These are phyloP conservation scores for Microascus cirrosus DNA, from an alignment of 2,329 filamentous ascomycete species.

Conservation along the genomic window DNA sequence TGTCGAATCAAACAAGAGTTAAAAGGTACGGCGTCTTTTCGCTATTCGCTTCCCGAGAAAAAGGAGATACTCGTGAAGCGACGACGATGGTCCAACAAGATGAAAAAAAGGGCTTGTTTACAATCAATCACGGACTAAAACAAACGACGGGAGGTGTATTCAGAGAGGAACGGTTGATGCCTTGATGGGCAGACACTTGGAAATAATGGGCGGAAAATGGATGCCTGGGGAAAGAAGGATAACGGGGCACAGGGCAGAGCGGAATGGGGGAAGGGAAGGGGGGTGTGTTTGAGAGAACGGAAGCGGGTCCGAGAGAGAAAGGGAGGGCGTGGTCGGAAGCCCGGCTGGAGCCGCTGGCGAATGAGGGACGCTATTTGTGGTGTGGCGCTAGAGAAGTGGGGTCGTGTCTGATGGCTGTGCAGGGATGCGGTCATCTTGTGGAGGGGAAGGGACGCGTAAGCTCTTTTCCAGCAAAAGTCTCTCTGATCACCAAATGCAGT, in stretches of 20 bases:
- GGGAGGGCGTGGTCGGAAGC: not conserved
- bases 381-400: not conserved
- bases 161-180: not conserved
- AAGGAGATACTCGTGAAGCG: not conserved
- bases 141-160: not conserved
- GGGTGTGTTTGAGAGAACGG: too few relatives aligned
- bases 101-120: not conserved
- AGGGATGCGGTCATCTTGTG: slow-evolving; percentile 1
- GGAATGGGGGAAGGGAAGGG: not conserved
- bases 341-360: not conserved
- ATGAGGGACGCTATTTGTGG: not conserved
- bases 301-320: not conserved
- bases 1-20: not conserved
- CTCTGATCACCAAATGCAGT: not conserved
- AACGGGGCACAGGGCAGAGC: not conserved
- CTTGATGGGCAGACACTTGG: not conserved
- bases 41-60: not conserved
- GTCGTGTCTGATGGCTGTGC: not conserved
- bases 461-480: not conserved
- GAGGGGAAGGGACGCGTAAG: slow-evolving; percentile 7
- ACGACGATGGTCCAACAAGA: not conserved
- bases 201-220: slow-evolving; percentile 2
- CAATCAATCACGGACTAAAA: not conserved
- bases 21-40: not conserved
- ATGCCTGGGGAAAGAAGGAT: slow-evolving; percentile 6